phyloP scores from a whole-genome alignment of 768 basidiomycete species.

The Leucocoprinus birnbaumii region DNA sequence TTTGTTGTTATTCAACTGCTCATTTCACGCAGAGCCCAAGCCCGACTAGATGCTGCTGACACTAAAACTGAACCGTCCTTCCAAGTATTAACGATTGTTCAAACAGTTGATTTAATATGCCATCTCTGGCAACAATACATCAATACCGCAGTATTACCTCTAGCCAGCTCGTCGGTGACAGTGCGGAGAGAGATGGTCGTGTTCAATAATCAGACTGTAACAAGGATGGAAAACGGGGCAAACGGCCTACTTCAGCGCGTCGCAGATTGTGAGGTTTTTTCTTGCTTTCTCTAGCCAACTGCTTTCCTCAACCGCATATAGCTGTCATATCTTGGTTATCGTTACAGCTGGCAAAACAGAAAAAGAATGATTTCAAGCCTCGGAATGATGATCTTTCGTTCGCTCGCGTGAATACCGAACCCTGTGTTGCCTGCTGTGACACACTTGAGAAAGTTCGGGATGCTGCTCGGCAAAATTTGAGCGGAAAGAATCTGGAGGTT shows the following conservation, averaged over 20 bases:
- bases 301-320: conserved; percentile 24
- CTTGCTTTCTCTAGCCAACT: conserved; percentile 6
- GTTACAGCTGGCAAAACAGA: conserved; percentile 82
- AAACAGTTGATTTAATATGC: conserved; percentile 79
- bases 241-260: conserved; percentile 80
- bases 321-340: conserved; percentile 76
- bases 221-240: conserved; percentile 78
- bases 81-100: conserved; percentile 61
- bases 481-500: conserved; percentile 89
- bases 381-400: conserved; percentile 95
- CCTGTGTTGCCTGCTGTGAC: conserved; percentile 85
- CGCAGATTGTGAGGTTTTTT: conserved; percentile 62
- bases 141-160: conserved; percentile 83
- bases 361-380: conserved; percentile 95
- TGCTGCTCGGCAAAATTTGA: conserved; percentile 69
- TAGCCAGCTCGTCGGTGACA: conserved; percentile 83
- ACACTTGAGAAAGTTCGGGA: conserved; percentile 80
- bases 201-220: conserved; percentile 87
- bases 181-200: conserved; percentile 89
- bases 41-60: conserved; percentile 72
- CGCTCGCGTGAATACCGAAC: conserved; percentile 92
- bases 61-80: conserved; percentile 79
- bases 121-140: conserved; percentile 98
- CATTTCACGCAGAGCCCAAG: conserved; percentile 52
- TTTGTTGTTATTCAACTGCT: too few species aligned